These are phyloP conservation scores for Colletotrichum simmondsii DNA, from an alignment of 2,329 filamentous ascomycete genomes.

Conservation along the genomic window DNA sequence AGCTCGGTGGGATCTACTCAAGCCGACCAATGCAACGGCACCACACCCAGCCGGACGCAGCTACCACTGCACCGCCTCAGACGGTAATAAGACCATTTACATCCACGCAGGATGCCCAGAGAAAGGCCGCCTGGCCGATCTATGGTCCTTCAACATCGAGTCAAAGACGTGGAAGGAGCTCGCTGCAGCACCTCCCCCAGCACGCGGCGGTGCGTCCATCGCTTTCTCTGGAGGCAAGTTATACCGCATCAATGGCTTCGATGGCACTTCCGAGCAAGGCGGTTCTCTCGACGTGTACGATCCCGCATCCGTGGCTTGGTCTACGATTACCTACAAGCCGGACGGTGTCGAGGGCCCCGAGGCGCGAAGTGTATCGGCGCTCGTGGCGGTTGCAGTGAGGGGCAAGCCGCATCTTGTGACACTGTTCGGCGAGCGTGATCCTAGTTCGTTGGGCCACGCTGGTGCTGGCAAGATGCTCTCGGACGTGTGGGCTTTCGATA, in stretches of 20 bases:
- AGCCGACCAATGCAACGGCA: constrained; percentile 47
- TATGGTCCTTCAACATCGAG: constrained; percentile 68
- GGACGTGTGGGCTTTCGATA: constrained; percentile 53
- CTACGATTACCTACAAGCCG: constrained; percentile 37
- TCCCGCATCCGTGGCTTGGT: constrained; percentile 38
- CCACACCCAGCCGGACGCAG: constrained; percentile 60
- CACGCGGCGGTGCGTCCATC: constrained; percentile 65
- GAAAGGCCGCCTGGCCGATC: constrained; percentile 64
- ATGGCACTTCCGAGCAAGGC: constrained; percentile 69
- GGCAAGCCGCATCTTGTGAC: constrained; percentile 45
- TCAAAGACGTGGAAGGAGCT: constrained; percentile 61
- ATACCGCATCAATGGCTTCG: constrained; percentile 73
- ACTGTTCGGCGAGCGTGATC: constrained; percentile 52
- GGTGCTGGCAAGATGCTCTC: constrained; percentile 53
- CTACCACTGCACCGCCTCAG: constrained; percentile 64
- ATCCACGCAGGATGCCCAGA: constrained; percentile 72
- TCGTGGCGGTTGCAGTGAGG: constrained; percentile 38
- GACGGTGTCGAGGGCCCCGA: constrained; percentile 43
- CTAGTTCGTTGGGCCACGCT: constrained; percentile 49
- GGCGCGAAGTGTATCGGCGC: constrained; percentile 44
- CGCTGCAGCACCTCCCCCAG: constrained; percentile 62
- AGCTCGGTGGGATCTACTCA: constrained; percentile 57
- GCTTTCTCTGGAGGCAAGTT: constrained; percentile 48
- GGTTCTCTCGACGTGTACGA: constrained; percentile 63
- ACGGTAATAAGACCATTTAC: constrained; percentile 57